Base-by-base conservation (phyloP, 1,139 yeast species). In the Diutina sp. region DNA sequence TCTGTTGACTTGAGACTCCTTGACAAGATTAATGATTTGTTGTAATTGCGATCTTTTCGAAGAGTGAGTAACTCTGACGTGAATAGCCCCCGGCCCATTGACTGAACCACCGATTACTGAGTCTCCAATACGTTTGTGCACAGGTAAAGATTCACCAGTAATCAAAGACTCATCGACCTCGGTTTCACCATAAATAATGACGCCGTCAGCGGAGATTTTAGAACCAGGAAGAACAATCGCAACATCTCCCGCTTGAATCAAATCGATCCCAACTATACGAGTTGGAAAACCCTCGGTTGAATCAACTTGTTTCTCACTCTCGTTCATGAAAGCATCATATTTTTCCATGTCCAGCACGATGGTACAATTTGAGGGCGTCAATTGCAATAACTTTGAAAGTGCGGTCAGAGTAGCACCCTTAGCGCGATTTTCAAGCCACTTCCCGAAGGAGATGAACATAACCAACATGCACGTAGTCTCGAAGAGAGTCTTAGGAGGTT, bases 331-430 rank as follows among this genome's bases (percentile, higher is more conserved):
- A 25, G 60, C 60, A 44, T 71, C 67, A 58, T 73, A 73, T 38
- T 60, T 63, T 1, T 62, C 64, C 54, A 67, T 58, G 60, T 80
- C 76, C 56, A 75, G 77, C 5, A 87, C 75, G 45, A 90, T 83
- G 0, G 78, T 73, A 63, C 98, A 91, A 7, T 77, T 77, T 0
- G 90, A 78, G 0, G 99, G 98, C 1, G 95, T 81, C 58, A 93
- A 73, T 3, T 93, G 84, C 54, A 95, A 77, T 47, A 95, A 75
- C 60, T 84, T 80, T 0, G 97, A 86, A 54, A 95, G 76, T 0
- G 98, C 96, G 1, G 89, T 80, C 0, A 97, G 89, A 0, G 98
- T 93, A 58, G 89, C 90, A 5, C 99, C 96, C 66, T 93, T 90
- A 2, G 99, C 99, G 62, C 80, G 84, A 68, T 88, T 89, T 66